phyloP scores from a whole-genome alignment of 768 basidiomycete genomes.

The Rhodotorula toruloides region DNA sequence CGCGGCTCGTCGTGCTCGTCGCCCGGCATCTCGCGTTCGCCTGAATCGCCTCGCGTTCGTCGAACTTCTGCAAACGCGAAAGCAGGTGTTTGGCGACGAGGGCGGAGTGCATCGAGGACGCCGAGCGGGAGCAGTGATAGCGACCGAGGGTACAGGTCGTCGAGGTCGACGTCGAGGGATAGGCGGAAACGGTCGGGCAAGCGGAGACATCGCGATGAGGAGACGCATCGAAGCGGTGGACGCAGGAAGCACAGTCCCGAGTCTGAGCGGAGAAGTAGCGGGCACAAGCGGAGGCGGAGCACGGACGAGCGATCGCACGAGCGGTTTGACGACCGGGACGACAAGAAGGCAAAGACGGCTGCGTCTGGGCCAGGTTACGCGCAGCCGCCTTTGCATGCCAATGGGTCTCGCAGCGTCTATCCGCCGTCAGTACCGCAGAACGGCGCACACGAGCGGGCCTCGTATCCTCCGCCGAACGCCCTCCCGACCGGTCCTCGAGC shows the following conservation, averaged over 20 bases:
- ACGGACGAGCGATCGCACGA: too few relatives aligned
- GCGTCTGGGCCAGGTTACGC: too few relatives aligned
- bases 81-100: too few relatives aligned
- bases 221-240: not conserved
- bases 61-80: too few relatives aligned
- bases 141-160: not conserved
- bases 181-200: not conserved
- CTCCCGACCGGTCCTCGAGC: not conserved
- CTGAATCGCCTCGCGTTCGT: not conserved
- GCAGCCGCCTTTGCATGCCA: too few relatives aligned
- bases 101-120: too few relatives aligned
- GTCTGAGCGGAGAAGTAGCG: not conserved
- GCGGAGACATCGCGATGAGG: not conserved
- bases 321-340: too few relatives aligned
- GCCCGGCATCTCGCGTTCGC: not conserved
- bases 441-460: not conserved
- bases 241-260: too few relatives aligned
- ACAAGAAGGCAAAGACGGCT: constrained; percentile 19
- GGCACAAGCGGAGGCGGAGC: not conserved
- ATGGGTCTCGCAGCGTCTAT: too few relatives aligned
- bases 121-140: not conserved
- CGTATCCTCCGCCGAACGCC: not conserved
- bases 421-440: too few relatives aligned
- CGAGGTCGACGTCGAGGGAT: too few relatives aligned
- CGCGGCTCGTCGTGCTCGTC: constrained; percentile 1